Evolutionary conservation across 495 filamentous ascomycete species (phyloP), one percentile per base, ranked within the genome.

Genomic region (Evansstolkia leycettana): DNA sequence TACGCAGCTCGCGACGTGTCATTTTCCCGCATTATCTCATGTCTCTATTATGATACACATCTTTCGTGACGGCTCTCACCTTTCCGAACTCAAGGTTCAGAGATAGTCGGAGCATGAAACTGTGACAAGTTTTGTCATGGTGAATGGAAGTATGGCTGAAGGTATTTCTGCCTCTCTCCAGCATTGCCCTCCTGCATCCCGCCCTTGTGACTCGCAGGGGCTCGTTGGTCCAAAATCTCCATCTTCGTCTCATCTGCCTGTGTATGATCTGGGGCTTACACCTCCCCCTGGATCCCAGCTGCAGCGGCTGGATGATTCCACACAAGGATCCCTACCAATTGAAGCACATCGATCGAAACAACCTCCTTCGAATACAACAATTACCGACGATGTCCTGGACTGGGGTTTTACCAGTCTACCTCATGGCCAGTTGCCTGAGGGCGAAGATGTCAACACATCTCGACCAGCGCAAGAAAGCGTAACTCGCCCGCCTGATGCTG

Each of bases 241-340:
- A 25, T 38, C 24, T 28, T 23, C 31, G 15, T 28, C 35, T 38
- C 38, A 40, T 40, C 27, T 48, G 38, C 29, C 50, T 48, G 38
- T 51, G 33, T 50, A 48, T 51, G 52, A 63, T 51, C 57, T 57
- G 57, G 59, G 57, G 57, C 59, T 63, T 63, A 63, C 59, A 63
- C 57, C 51, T 53, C 37, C 48, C 57, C 58, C 58, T 45, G 50
- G 54, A 42, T 55, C 52, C 28, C 54, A 57, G 44, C 46, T 42
- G 47, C 50, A 53, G 41, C 45, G 40, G 26, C 32, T 18, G 19
- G 30, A 37, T 33, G 43, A 45, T 33, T 18, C 23, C 18, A 9
- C 24, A 18, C 38, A 17, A 26, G 38, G 16, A 12, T 17, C 36
- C 12, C 34, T 25, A 10, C 45, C 33, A 26, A 36, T 36, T 38